Evolutionary conservation across 345 rosid genomes (phyloP), one percentile per base, ranked within the genome.

Genomic region (Populus alba): DNA sequence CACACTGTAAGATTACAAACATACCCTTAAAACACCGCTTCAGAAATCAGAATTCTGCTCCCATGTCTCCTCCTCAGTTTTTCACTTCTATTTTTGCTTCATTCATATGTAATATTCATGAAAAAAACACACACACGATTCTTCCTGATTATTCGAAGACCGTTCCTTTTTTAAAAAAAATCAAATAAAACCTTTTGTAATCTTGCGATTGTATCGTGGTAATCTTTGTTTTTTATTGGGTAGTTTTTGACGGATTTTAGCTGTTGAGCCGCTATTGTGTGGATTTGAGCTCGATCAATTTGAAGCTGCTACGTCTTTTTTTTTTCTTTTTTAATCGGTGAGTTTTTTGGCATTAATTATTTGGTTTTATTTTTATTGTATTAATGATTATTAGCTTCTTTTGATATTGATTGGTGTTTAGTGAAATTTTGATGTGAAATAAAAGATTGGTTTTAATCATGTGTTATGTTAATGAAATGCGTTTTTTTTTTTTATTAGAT

Each of bases 241-340:
- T 11, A 59, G 11, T 59, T n/a, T n/a, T 59, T 59, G 12, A 10
- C 29, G 16, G 9, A 23, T 59, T 23, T 1, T 23, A 59, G 65
- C 16, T 66, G 2, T 17, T 16, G 13, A 66, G 69, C 69, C 5
- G 25, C 69, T 66, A 35, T 27, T 10, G 7, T 38, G 41, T 66
- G 69, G 69, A 66, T 33, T 33, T n/a, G 69, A 33, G 69, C 69
- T 66, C 22, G 69, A 20, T 66, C 39, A 66, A 31, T 66, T 66
- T 35, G 69, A 17, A 66, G 69, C 69, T 66, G n/a, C 41, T 66
- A 33, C 35, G 22, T 38, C 16, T 33, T 66, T 35, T 66, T 66
- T 33, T 17, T 35, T 16, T 43, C 15, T 10, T 43, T 43, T 2
- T 10, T 31, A 31, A 66, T 33, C 11, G 68, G 69, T 66, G 17